Conservation (phyloP, 2,329 filamentous ascomycete genomes). For the Dactylellina drechsleri region DNA sequence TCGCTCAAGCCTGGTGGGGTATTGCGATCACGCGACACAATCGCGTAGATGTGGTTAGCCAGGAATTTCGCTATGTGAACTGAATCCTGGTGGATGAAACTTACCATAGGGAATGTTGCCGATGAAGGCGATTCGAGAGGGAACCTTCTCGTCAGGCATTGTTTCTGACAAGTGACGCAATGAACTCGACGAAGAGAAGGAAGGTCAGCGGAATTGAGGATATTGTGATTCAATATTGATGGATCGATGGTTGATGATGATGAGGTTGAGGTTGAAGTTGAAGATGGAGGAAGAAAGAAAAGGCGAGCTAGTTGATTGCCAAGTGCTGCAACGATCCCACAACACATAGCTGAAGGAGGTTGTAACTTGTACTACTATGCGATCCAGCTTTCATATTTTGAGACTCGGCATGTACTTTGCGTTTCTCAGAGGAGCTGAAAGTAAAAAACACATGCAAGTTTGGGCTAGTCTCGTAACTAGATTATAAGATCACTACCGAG, state of each 20-base stretch:
- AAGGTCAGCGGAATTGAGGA: neutral
- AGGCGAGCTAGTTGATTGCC: conserved; percentile 16
- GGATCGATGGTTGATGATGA: conserved; percentile 4
- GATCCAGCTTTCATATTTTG: no score
- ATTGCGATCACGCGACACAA: conserved; percentile 46
- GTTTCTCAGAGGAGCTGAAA: no score
- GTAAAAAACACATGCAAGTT: no score
- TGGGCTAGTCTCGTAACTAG: no score
- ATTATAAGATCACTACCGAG: no score
- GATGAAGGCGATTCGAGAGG: conserved; percentile 58
- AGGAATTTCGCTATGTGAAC: conserved; percentile 1
- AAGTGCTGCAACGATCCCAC: conserved; percentile 22
- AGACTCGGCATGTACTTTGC: no score
- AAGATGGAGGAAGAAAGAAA: conserved; percentile 25
- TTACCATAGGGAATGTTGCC: conserved; percentile 59
- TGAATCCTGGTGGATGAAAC: neutral
- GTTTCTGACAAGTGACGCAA: neutral
- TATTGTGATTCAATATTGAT: neutral
- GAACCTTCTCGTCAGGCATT: conserved; percentile 52
- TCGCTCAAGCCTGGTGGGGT: conserved; percentile 69
- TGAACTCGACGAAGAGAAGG: neutral
- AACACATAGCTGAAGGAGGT: conserved; percentile 5
- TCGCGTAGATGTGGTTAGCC: conserved; percentile 45
- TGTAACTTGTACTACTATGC: no score
- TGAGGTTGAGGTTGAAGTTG: conserved; percentile 18